These are phyloP conservation scores for Boletus vinaceobasis DNA, from an alignment of 768 basidiomycete species.

Conservation along the genomic window DNA sequence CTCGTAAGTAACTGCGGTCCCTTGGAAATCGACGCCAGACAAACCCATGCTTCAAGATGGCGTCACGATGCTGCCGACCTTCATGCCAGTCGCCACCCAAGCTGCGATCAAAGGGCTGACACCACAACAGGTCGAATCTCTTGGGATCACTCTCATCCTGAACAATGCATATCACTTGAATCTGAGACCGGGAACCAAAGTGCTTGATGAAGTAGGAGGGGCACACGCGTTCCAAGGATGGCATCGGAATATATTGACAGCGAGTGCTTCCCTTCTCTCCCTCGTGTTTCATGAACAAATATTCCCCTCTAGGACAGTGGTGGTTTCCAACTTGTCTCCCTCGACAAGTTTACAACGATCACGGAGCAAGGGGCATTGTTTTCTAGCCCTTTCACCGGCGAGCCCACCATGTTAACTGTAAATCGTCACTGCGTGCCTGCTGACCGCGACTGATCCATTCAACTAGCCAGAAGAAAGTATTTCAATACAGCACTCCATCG, in stretches of 20 bases:
- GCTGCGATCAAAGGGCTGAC: conserved; percentile 92
- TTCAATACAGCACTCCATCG: conserved; percentile 84
- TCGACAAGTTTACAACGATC: conserved; percentile 80
- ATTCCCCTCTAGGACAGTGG: conserved; percentile 65
- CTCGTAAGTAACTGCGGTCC: conserved; percentile 48
- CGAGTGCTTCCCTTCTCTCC: conserved; percentile 30
- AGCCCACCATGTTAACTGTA: conserved; percentile 86
- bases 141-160: conserved; percentile 79
- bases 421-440: conserved; percentile 18
- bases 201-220: conserved; percentile 73
- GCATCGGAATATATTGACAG: conserved; percentile 81
- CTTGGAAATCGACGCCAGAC: conserved; percentile 2
- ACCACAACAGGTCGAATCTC: conserved; percentile 74
- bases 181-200: conserved; percentile 75
- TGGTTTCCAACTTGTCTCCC: conserved; percentile 84
- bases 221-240: conserved; percentile 92
- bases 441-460: conserved; percentile 4
- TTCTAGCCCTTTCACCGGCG: conserved; percentile 79
- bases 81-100: conserved; percentile 94
- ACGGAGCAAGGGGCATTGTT: conserved; percentile 89
- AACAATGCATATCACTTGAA: conserved; percentile 92
- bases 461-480: conserved; percentile 91
- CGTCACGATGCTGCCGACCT: conserved; percentile 78
- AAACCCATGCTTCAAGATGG: conserved; percentile 50
- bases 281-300: neutral